Evolutionary conservation across 2,329 filamentous ascomycete species (phyloP).

Genomic region (Hypoxylon rubiginosum): DNA sequence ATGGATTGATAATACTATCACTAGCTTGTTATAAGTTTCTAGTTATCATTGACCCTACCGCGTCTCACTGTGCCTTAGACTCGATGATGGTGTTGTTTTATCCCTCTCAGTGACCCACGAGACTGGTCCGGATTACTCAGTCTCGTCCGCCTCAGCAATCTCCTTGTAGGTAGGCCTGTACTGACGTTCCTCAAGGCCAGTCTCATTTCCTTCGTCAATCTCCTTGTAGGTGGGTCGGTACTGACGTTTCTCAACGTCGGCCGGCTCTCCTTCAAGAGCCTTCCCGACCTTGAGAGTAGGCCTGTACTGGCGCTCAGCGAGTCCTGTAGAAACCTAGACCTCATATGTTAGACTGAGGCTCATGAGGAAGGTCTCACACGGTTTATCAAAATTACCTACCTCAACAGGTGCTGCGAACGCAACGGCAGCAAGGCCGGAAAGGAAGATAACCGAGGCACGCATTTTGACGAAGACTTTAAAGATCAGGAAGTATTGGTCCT

Average conservation of each 20-base stretch:
- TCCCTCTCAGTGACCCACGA: not conserved
- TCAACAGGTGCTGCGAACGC: constrained; percentile 32
- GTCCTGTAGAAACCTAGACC: constrained; percentile 7
- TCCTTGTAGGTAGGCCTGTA: not conserved
- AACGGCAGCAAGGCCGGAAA: constrained; percentile 29
- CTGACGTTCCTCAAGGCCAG: constrained; percentile 1
- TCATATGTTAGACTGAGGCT: constrained; percentile 8
- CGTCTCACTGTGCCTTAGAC: not conserved
- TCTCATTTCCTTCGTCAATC: not conserved
- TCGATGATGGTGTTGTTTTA: not conserved
- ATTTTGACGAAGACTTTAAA: constrained; percentile 13
- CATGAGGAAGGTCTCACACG: not conserved
- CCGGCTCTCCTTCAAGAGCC: not conserved
- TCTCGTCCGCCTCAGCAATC: not conserved
- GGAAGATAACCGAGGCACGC: constrained; percentile 27
- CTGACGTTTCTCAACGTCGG: not conserved
- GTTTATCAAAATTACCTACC: constrained; percentile 7
- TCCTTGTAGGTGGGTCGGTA: not conserved
- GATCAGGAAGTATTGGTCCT: not conserved
- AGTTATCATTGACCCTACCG: not conserved
- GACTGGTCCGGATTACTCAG: not conserved
- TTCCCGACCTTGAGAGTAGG: not conserved
- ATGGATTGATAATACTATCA: too few species aligned
- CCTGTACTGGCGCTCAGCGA: constrained; percentile 17
- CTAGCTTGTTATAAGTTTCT: too few species aligned